A percentile compares a stretch with the other conserved stretches of the same genome.
Evolutionary conservation across 2,329 filamentous ascomycete species (phyloP).

Genomic region (Penicillium janthinellum): DNA sequence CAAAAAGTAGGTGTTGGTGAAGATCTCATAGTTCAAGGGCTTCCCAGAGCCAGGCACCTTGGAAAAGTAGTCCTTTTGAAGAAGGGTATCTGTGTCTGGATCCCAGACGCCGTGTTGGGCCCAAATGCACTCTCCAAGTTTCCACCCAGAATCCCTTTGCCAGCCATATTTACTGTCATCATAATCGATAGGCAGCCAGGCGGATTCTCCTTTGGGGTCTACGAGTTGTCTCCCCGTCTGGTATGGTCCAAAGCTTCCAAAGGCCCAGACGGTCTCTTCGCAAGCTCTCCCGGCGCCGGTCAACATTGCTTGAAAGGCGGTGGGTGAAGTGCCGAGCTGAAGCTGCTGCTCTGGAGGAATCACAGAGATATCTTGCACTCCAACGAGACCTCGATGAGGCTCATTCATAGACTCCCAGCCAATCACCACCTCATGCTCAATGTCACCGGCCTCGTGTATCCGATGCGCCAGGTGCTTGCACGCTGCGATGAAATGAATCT

Average conservation of each 20-base stretch:
- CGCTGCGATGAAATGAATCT: constrained; percentile 80
- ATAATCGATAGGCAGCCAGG: constrained; percentile 81
- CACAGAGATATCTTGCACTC: constrained; percentile 75
- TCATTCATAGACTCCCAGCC: constrained; percentile 98
- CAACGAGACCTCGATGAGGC: constrained; percentile 84
- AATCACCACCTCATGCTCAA: constrained; percentile 83
- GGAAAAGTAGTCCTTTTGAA: constrained; percentile 85
- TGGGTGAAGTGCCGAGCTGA: constrained; percentile 90
- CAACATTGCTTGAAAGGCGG: constrained; percentile 89
- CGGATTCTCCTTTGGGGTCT: constrained; percentile 81
- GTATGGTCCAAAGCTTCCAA: constrained; percentile 88
- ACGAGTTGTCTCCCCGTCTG: constrained; percentile 81
- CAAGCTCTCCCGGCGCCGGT: constrained; percentile 88
- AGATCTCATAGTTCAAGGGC: constrained; percentile 75
- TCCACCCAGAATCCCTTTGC: constrained; percentile 86
- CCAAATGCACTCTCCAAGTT: constrained; percentile 92
- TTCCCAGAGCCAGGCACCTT: constrained; percentile 75
- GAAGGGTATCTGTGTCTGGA: constrained; percentile 70
- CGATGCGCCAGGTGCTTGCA: constrained; percentile 77
- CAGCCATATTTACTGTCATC: constrained; percentile 89
- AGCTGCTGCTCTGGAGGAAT: constrained; percentile 86
- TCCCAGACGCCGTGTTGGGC: constrained; percentile 98
- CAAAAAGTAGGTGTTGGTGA: constrained; percentile 91
- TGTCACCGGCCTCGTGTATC: constrained; percentile 85
- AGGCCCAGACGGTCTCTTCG: constrained; percentile 89